These are phyloP conservation scores for Protomyces inundatus DNA, from an alignment of 1,139 yeast species.

Conservation along the genomic window DNA sequence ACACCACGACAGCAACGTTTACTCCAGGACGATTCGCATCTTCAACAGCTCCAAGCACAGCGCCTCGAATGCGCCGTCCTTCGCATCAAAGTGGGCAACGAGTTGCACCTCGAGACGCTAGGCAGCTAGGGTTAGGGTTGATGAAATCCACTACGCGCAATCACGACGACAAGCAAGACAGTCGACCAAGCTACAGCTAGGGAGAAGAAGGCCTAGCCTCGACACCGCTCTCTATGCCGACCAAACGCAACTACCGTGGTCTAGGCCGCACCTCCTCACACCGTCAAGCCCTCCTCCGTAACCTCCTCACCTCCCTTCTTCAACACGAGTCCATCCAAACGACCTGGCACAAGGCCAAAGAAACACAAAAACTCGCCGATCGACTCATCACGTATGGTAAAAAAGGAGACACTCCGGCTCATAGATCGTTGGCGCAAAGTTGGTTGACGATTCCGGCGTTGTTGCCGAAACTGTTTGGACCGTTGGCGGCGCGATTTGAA, in stretches of 20 bases:
- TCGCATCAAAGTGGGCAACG: neutral
- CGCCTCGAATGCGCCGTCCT: neutral
- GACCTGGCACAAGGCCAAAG: slow-evolving; percentile 67
- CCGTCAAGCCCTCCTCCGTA: slow-evolving; percentile 42
- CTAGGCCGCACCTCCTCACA: slow-evolving; percentile 25
- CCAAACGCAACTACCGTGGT: slow-evolving; percentile 20
- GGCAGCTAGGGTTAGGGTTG: neutral
- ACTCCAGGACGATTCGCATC: neutral
- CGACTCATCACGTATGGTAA: slow-evolving; percentile 52
- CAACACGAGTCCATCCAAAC: slow-evolving; percentile 65
- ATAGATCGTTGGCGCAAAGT: slow-evolving; percentile 21
- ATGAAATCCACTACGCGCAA: neutral
- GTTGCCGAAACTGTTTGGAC: slow-evolving; percentile 60
- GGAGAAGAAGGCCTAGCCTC: too few species aligned
- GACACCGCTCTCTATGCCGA: slow-evolving; percentile 2
- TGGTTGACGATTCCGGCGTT: slow-evolving; percentile 44
- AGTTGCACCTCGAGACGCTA: neutral
- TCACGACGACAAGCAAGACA: neutral
- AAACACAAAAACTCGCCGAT: slow-evolving; percentile 55
- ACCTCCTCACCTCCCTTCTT: slow-evolving; percentile 59
- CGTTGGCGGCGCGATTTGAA: slow-evolving; percentile 58
- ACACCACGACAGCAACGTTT: neutral
- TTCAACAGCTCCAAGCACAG: neutral
- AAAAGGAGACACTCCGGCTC: slow-evolving; percentile 21
- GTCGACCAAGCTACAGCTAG: too few species aligned